Conservation (phyloP, 106 monocot genomes). For the Dendrobium catenatum region DNA sequence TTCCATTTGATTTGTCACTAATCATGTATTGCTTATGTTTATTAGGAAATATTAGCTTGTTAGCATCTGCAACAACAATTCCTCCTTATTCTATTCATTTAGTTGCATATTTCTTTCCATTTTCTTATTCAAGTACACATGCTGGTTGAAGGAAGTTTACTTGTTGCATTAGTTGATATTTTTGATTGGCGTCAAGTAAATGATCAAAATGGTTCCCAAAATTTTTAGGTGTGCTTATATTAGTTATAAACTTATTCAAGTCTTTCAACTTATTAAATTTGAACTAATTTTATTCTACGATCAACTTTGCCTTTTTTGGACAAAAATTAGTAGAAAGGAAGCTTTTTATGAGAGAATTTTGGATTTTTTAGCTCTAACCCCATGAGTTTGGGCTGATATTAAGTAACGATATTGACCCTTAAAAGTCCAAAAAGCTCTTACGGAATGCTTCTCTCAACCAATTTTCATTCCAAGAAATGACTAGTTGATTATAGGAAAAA, state of each 20-base stretch:
- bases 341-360: too few species aligned
- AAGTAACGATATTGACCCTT: too few species aligned
- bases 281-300: neutral
- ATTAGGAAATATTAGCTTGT: neutral
- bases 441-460: too few species aligned
- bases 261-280: neutral
- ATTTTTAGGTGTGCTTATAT: too few species aligned
- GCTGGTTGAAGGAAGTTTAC: neutral
- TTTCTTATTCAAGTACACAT: neutral
- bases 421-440: too few species aligned
- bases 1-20: neutral
- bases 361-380: too few species aligned
- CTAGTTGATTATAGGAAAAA: too few species aligned
- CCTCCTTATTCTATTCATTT: neutral
- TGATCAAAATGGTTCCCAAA: too few species aligned
- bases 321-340: too few species aligned
- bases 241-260: neutral
- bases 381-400: too few species aligned
- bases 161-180: neutral
- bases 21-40: neutral
- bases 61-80: neutral
- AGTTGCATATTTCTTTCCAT: neutral
- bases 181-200: too few species aligned
- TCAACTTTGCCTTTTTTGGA: neutral
- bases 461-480: too few species aligned